These are phyloP conservation scores for Hypericum perforatum DNA, from an alignment of 345 rosid species.

Conservation along the genomic window DNA sequence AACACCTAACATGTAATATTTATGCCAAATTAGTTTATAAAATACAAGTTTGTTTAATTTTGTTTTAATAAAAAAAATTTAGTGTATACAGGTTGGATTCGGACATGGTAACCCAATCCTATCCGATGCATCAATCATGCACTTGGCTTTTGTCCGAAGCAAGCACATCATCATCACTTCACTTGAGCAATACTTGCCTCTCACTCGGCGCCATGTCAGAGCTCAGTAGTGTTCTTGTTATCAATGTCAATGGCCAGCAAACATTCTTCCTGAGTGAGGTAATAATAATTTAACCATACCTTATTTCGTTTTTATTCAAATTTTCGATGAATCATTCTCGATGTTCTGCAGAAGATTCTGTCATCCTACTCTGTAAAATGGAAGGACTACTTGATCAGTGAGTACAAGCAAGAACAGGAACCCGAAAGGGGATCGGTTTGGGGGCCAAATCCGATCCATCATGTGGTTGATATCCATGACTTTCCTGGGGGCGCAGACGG, in stretches of 20 bases:
- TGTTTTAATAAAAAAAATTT: no score
- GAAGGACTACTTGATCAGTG: slow-evolving; percentile 34
- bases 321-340: background rate
- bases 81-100: no score
- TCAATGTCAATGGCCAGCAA: slow-evolving; percentile 33
- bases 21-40: no score
- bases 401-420: slow-evolving; percentile 33
- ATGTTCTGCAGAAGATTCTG: slow-evolving; percentile 35
- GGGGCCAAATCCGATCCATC: slow-evolving; percentile 18
- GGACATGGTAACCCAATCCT: no score
- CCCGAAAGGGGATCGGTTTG: slow-evolving; percentile 26
- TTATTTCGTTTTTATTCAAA: background rate
- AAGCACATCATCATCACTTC: no score
- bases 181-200: no score
- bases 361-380: slow-evolving; percentile 43
- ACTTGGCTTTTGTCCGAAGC: no score
- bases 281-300: slow-evolving; percentile 1
- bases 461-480: slow-evolving; percentile 27
- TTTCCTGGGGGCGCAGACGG: slow-evolving; percentile 67
- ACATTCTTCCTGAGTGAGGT: slow-evolving; percentile 55
- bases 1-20: no score
- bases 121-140: no score
- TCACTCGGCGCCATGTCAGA: slow-evolving; percentile 26
- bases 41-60: no score
- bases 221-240: slow-evolving; percentile 40